A percentile compares a stretch with the other conserved stretches of the same genome.
These are phyloP conservation scores for Pseudognaphalium luteoalbum DNA, from an alignment of 129 eudicot genomes.

Conservation along the genomic window DNA sequence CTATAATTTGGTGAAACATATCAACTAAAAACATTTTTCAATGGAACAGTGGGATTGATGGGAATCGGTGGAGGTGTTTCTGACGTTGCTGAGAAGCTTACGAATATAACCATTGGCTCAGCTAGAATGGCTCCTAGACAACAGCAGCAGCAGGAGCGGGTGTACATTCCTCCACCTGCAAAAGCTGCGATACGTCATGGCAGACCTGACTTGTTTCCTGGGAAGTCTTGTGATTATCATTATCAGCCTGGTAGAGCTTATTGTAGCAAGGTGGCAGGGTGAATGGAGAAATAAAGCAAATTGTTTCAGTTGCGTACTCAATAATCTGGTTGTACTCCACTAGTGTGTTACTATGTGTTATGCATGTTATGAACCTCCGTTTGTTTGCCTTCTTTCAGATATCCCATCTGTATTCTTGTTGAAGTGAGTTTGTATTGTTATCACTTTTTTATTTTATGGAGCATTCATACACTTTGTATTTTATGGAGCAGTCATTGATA, in stretches of 20 bases:
- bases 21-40: slow-evolving; percentile 7
- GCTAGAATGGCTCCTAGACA: slow-evolving; percentile 46
- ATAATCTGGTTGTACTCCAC: background rate
- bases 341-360: background rate
- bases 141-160: background rate
- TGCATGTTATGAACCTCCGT: background rate
- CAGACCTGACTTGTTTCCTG: slow-evolving; percentile 42
- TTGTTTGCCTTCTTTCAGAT: background rate
- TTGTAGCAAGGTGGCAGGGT: slow-evolving; percentile 73
- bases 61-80: slow-evolving; percentile 45
- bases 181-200: slow-evolving; percentile 71
- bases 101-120: slow-evolving; percentile 46
- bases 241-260: slow-evolving; percentile 21
- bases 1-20: background rate
- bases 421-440: background rate
- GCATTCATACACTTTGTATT: background rate
- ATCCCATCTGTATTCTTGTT: background rate
- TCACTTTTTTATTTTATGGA: background rate
- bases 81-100: slow-evolving; percentile 59
- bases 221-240: slow-evolving; percentile 40
- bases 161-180: slow-evolving; percentile 59
- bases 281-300: background rate
- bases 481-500: background rate
- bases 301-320: background rate
- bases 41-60: slow-evolving; percentile 38